These are phyloP conservation scores for Piromyces sp. DNA, from an alignment of 192 early-diverging fungal genomes.

Conservation along the genomic window DNA sequence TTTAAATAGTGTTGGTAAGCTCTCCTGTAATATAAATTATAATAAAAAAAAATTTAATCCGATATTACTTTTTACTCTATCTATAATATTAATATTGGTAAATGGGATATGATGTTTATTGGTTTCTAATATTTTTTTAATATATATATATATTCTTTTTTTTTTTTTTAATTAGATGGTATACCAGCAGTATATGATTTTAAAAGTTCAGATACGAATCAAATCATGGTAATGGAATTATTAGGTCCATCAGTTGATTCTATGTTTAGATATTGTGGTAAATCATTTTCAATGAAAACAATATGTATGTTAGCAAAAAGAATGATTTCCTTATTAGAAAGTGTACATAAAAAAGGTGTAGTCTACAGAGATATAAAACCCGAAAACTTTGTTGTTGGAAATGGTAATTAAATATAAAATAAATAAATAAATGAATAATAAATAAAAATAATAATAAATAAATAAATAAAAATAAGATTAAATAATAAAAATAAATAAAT, in stretches of 20 bases:
- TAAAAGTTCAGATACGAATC: neutral
- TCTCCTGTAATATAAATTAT: no score
- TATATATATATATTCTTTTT: no score
- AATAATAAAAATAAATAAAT: no score
- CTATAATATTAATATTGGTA: no score
- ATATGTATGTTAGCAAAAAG: neutral
- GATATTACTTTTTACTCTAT: no score
- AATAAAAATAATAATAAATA: neutral
- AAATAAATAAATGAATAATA: neutral
- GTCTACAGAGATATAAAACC: neutral
- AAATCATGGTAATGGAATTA: neutral
- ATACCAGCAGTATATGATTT: neutral
- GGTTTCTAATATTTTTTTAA: no score
- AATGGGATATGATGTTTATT: no score
- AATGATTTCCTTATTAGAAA: neutral
- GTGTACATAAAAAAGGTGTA: neutral
- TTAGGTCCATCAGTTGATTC: neutral
- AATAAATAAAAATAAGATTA: no score
- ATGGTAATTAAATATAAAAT: neutral
- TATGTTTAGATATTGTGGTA: neutral
- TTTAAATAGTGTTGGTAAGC: neutral
- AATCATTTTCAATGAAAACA: neutral
- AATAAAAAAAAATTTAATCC: no score
- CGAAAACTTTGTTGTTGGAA: neutral
- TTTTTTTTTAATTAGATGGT: neutral